A percentile compares a stretch with the other conserved stretches of the same genome.
phyloP scores from a whole-genome alignment of 129 eudicot genomes.

The sunflower (Helianthus annuus) region DNA sequence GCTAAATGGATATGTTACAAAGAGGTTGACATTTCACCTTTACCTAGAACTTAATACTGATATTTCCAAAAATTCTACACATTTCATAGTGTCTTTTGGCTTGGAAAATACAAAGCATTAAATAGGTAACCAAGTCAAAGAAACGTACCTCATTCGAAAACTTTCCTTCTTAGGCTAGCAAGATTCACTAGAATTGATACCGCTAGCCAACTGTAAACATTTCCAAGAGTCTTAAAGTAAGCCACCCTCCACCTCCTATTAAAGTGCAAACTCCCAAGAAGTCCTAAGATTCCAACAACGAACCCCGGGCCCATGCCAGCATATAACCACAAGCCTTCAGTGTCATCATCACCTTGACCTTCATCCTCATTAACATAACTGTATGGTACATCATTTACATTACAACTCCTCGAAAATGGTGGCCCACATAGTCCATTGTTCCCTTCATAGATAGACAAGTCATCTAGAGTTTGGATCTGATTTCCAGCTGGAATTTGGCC shows the following conservation, averaged over 20 bases:
- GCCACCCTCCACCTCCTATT: slow-evolving; percentile 10
- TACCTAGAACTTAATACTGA: too few relatives aligned
- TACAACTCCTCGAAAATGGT: neutral
- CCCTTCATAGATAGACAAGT: neutral
- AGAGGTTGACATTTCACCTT: too few relatives aligned
- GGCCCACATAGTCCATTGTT: slow-evolving; percentile 1
- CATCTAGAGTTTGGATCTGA: neutral
- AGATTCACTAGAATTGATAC: neutral
- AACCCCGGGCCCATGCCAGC: slow-evolving; percentile 1
- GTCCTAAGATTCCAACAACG: slow-evolving; percentile 4
- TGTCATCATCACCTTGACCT: neutral
- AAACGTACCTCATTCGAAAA: neutral
- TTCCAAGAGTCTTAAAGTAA: neutral
- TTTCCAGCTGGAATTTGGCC: neutral
- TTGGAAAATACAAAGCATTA: too few relatives aligned
- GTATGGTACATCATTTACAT: neutral
- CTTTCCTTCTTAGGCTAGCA: neutral
- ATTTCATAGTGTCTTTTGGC: too few relatives aligned
- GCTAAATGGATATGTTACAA: too few relatives aligned
- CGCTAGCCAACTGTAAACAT: neutral
- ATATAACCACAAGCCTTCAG: neutral
- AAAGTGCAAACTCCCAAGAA: slow-evolving; percentile 2
- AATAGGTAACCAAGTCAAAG: too few relatives aligned
- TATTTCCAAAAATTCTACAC: too few relatives aligned
- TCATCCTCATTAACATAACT: slow-evolving; percentile 1